A percentile compares a stretch with the other conserved stretches of the same genome.
Evolutionary conservation across 2,329 filamentous ascomycete species (phyloP).

Genomic region (Xylaria sp.): DNA sequence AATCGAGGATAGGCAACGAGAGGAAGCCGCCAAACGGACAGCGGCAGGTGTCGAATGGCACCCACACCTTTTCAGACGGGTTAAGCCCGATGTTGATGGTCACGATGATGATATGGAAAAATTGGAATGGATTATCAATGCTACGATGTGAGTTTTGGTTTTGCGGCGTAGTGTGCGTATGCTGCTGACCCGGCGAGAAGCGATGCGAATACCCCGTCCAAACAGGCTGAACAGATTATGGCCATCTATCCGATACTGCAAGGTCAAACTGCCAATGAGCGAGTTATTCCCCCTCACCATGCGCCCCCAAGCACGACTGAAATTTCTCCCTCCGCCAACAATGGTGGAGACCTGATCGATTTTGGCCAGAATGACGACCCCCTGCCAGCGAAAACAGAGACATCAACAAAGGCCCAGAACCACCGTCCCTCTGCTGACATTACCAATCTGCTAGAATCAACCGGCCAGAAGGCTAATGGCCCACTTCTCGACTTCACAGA

Average conservation of each 20-base stretch:
- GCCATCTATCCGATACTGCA: slow-evolving; percentile 83
- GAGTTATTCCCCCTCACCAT: slow-evolving; percentile 62
- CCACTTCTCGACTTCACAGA: slow-evolving; percentile 62
- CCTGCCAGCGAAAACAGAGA: slow-evolving; percentile 8
- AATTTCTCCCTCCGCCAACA: slow-evolving; percentile 7
- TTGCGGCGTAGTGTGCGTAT: background rate
- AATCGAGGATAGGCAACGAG: slow-evolving; percentile 89
- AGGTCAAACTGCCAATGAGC: slow-evolving; percentile 67
- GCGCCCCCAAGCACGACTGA: slow-evolving; percentile 28
- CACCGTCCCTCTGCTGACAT: slow-evolving; percentile 44
- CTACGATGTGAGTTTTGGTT: slow-evolving; percentile 69
- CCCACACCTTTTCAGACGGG: slow-evolving; percentile 80
- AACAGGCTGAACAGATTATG: slow-evolving; percentile 81
- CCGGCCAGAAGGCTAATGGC: slow-evolving; percentile 54
- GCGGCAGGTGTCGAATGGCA: slow-evolving; percentile 86
- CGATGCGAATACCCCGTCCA: slow-evolving; percentile 68
- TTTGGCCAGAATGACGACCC: slow-evolving; percentile 54
- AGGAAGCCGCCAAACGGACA: slow-evolving; percentile 80
- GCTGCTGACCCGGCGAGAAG: slow-evolving; percentile 31
- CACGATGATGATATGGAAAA: slow-evolving; percentile 83
- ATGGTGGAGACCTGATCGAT: slow-evolving; percentile 59
- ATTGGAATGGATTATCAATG: slow-evolving; percentile 93
- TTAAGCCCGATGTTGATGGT: slow-evolving; percentile 72
- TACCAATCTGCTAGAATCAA: slow-evolving; percentile 51
- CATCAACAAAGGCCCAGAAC: background rate